Conservation (phyloP, 495 filamentous ascomycete species). For the Pyronema omphalodes region DNA sequence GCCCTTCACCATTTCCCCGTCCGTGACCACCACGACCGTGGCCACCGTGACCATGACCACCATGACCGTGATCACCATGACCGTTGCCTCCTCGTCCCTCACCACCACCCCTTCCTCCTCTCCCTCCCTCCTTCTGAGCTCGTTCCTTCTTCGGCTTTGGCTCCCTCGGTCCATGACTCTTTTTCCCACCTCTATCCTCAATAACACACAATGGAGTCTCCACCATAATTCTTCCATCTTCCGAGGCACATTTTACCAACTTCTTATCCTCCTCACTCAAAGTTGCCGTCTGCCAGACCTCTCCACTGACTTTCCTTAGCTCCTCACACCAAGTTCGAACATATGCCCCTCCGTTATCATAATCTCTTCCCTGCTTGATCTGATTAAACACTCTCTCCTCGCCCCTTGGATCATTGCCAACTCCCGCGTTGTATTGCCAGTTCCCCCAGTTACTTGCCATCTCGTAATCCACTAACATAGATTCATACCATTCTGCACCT, state of each 20-base stretch:
- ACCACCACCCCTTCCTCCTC: not conserved
- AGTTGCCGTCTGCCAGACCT: constrained; percentile 63
- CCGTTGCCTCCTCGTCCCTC: not conserved
- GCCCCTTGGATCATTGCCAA: constrained; percentile 51
- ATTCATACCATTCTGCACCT: constrained; percentile 64
- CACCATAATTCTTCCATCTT: constrained; percentile 8
- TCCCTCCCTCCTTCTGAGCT: not conserved
- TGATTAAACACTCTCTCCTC: constrained; percentile 53
- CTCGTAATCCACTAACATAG: constrained; percentile 51
- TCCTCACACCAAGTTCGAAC: constrained; percentile 49
- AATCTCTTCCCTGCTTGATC: constrained; percentile 50
- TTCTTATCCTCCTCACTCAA: constrained; percentile 51
- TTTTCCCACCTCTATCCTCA: constrained; percentile 2
- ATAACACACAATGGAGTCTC: constrained; percentile 6
- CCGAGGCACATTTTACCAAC: constrained; percentile 29
- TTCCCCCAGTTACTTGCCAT: constrained; percentile 55
- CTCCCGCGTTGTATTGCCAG: constrained; percentile 58
- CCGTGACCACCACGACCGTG: not conserved
- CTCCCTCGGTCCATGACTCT: too few species aligned
- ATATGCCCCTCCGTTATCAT: constrained; percentile 46
- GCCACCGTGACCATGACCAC: too few species aligned
- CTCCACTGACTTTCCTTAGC: constrained; percentile 37
- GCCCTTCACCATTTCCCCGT: not conserved
- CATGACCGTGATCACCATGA: not conserved
- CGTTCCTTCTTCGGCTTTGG: not conserved